Conservation (phyloP, 352 stramenopile species). For the Pythium sp. region DNA sequence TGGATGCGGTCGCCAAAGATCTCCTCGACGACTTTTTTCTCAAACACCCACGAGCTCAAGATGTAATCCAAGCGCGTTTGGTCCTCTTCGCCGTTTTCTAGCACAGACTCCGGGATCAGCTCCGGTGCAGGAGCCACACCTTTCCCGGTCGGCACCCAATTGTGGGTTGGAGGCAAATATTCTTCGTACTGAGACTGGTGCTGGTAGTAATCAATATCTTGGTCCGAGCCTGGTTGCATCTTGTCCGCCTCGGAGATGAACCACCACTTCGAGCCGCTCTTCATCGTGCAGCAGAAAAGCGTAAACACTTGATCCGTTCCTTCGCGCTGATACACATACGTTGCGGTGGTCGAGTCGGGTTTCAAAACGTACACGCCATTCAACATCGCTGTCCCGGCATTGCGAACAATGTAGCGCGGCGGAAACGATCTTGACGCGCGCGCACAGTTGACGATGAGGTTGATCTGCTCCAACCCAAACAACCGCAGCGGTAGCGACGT, state of each 20-base stretch:
- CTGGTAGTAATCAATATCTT: slow-evolving; percentile 99
- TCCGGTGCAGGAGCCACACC: slow-evolving; percentile 69
- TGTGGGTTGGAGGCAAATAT: slow-evolving; percentile 81
- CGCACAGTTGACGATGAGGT: slow-evolving; percentile 89
- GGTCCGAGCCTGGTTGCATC: slow-evolving; percentile 95
- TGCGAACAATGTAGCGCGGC: slow-evolving; percentile 81
- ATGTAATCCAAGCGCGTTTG: slow-evolving; percentile 64
- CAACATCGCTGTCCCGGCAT: slow-evolving; percentile 88
- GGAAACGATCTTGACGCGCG: slow-evolving; percentile 83
- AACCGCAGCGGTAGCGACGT: slow-evolving; percentile 91
- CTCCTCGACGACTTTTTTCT: slow-evolving; percentile 78
- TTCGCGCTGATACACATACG: slow-evolving; percentile 71
- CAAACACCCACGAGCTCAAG: slow-evolving; percentile 65
- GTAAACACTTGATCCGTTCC: slow-evolving; percentile 87
- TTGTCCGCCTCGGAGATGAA: slow-evolving; percentile 98
- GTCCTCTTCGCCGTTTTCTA: slow-evolving; percentile 53
- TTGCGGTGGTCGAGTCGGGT: slow-evolving; percentile 52
- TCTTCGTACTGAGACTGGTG: slow-evolving; percentile 95
- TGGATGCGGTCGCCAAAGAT: slow-evolving; percentile 90
- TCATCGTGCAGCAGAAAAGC: slow-evolving; percentile 97
- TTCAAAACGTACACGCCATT: slow-evolving; percentile 94
- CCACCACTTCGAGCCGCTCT: slow-evolving; percentile 98
- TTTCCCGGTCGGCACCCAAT: slow-evolving; percentile 88
- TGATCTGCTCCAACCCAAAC: slow-evolving; percentile 94
- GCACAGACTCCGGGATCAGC: slow-evolving; percentile 59